These are phyloP conservation scores for Rheum nobile DNA, from an alignment of 148 eudicot species.

Conservation along the genomic window DNA sequence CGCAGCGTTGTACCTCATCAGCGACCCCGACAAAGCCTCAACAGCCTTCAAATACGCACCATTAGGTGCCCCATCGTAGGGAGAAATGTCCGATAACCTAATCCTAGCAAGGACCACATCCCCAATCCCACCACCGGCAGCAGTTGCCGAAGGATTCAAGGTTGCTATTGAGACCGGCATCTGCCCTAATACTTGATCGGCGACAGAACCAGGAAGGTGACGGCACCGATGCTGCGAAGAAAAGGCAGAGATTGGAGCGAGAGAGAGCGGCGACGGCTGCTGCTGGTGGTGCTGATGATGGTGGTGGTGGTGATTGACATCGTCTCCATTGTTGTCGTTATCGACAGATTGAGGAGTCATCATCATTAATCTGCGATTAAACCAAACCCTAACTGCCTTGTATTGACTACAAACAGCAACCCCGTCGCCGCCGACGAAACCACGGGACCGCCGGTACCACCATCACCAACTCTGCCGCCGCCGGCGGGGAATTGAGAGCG, in stretches of 20 bases:
- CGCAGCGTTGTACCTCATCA: slow-evolving; percentile 59
- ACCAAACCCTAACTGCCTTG: not conserved
- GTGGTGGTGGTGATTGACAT: slow-evolving; percentile 11
- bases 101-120: slow-evolving; percentile 22
- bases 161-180: slow-evolving; percentile 9
- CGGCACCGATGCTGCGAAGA: slow-evolving; percentile 4
- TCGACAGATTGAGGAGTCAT: slow-evolving; percentile 17
- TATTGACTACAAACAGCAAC: not conserved
- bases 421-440: slow-evolving; percentile 5
- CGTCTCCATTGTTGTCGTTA: slow-evolving; percentile 9
- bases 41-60: slow-evolving; percentile 48
- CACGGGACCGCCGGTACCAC: not conserved
- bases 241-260: slow-evolving; percentile 16
- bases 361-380: slow-evolving; percentile 11
- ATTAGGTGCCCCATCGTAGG: slow-evolving; percentile 54
- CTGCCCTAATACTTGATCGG: slow-evolving; percentile 18
- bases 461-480: not conserved
- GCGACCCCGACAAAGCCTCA: slow-evolving; percentile 51
- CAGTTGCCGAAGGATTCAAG: not conserved
- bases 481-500: not conserved
- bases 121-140: slow-evolving; percentile 2
- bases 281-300: slow-evolving; percentile 5
- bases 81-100: slow-evolving; percentile 45
- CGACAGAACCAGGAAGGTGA: slow-evolving; percentile 1
- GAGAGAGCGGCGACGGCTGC: slow-evolving; percentile 33